A percentile compares a stretch with the other conserved stretches of the same genome.
Evolutionary conservation across 768 basidiomycete species (phyloP).

Genomic region (Kwoniella mangroviensis): DNA sequence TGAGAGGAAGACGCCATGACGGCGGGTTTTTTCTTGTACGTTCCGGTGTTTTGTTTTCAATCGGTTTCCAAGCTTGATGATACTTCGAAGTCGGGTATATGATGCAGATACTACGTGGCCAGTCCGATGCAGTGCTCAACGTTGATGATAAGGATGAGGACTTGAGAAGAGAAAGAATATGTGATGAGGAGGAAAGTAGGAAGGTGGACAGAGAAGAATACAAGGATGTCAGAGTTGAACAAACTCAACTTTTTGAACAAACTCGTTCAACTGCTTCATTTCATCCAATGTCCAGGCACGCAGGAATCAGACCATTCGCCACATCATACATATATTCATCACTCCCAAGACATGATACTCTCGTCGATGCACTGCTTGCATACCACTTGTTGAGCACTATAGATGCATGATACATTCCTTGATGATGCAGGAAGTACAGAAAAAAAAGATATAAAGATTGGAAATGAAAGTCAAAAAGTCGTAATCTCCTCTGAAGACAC

Average conservation of each 20-base stretch:
- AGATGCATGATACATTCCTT: slow-evolving; percentile 10
- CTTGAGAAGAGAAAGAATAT: too few relatives aligned
- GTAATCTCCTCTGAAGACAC: not conserved
- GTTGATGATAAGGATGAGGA: not conserved
- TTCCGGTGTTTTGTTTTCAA: too few relatives aligned
- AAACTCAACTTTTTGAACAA: not conserved
- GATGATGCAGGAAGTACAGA: slow-evolving; percentile 1
- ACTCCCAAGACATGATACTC: too few relatives aligned
- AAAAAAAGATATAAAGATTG: not conserved
- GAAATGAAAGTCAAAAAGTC: slow-evolving; percentile 1
- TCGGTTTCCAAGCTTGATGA: not conserved
- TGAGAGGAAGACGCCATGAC: slow-evolving; percentile 41
- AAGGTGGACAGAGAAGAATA: not conserved
- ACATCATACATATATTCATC: slow-evolving; percentile 5
- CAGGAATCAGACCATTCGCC: not conserved
- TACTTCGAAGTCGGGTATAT: not conserved
- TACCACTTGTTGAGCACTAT: not conserved
- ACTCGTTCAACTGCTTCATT: not conserved
- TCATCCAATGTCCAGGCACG: not conserved
- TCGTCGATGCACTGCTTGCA: too few relatives aligned
- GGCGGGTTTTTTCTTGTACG: slow-evolving; percentile 12
- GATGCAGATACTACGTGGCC: not conserved
- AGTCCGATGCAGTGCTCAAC: too few relatives aligned
- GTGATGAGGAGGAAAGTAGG: too few relatives aligned
- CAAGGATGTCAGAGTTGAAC: not conserved